A percentile compares a stretch with the other conserved stretches of the same genome.
Evolutionary conservation across 176 grass and related monocot species (phyloP).

Genomic region (Triticum turgidum): DNA sequence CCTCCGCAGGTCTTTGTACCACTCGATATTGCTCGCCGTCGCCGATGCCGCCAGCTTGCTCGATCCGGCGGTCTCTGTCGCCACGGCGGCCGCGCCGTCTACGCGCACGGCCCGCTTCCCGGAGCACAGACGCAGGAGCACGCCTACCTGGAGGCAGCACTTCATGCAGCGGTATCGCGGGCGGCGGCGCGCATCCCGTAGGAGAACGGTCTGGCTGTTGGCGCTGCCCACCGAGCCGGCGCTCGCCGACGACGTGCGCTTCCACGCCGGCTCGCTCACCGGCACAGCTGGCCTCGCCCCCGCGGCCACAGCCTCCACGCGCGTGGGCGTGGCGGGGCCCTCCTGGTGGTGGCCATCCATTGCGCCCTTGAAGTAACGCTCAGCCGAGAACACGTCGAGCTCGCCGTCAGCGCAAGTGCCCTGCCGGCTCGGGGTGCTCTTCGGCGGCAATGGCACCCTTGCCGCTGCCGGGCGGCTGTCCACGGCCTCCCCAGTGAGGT

Average conservation of each 20-base stretch:
- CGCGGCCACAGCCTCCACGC: neutral
- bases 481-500: conserved; percentile 5
- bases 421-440: conserved; percentile 23
- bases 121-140: conserved; percentile 55
- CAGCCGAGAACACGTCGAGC: conserved; percentile 77
- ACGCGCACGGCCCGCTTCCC: conserved; percentile 49
- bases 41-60: neutral
- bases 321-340: neutral
- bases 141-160: conserved; percentile 49
- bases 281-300: neutral
- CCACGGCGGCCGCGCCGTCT: conserved; percentile 8
- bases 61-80: neutral
- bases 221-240: conserved; percentile 38
- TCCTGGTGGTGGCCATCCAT: conserved; percentile 26
- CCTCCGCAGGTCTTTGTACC: conserved; percentile 46
- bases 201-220: conserved; percentile 54
- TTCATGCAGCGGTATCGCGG: neutral
- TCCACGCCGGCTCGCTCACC: neutral
- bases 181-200: conserved; percentile 26
- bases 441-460: neutral
- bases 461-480: neutral
- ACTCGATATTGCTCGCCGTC: conserved; percentile 19
- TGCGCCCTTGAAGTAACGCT: conserved; percentile 65
- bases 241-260: conserved; percentile 25
- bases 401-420: conserved; percentile 54